Percentiles rank a stretch among this genome's conserved stretches.
Conservation (phyloP, 192 early-diverging fungal species). For the Backusella psychrophila region DNA sequence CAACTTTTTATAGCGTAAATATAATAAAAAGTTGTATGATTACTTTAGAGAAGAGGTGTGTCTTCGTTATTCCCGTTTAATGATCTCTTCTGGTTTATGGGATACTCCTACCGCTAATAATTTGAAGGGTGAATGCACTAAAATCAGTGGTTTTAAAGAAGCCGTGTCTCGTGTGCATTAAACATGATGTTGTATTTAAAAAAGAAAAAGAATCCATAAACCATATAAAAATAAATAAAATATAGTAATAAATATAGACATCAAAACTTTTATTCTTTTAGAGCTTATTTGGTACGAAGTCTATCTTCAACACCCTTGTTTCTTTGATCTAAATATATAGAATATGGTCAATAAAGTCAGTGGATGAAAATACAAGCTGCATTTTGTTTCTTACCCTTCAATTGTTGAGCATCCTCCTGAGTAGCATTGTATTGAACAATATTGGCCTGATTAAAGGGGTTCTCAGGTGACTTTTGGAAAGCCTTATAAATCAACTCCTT, state of each 20-base stretch:
- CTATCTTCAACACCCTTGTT: constrained; percentile 7
- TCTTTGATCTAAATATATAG: background rate
- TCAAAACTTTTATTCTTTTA: background rate
- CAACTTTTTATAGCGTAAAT: constrained; percentile 41
- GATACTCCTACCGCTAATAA: constrained; percentile 40
- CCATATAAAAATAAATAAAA: background rate
- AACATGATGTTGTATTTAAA: background rate
- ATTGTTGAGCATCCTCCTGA: constrained; percentile 43
- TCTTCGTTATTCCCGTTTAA: constrained; percentile 44
- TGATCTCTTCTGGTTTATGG: constrained; percentile 43
- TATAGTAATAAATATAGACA: background rate
- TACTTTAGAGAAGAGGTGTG: constrained; percentile 56
- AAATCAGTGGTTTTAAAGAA: constrained; percentile 51
- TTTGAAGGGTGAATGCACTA: constrained; percentile 46
- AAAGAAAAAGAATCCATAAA: no score
- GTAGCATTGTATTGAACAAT: constrained; percentile 72
- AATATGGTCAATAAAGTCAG: background rate
- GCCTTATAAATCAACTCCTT: constrained; percentile 81
- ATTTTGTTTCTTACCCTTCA: constrained; percentile 14
- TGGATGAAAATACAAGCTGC: background rate
- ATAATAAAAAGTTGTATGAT: constrained; percentile 54
- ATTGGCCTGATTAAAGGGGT: constrained; percentile 75
- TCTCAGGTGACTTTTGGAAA: constrained; percentile 74
- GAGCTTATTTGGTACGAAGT: constrained; percentile 14
- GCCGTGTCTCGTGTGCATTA: constrained; percentile 31